Conservation (phyloP, 768 basidiomycete genomes). For the Boletus pseudo-olivaceus region DNA sequence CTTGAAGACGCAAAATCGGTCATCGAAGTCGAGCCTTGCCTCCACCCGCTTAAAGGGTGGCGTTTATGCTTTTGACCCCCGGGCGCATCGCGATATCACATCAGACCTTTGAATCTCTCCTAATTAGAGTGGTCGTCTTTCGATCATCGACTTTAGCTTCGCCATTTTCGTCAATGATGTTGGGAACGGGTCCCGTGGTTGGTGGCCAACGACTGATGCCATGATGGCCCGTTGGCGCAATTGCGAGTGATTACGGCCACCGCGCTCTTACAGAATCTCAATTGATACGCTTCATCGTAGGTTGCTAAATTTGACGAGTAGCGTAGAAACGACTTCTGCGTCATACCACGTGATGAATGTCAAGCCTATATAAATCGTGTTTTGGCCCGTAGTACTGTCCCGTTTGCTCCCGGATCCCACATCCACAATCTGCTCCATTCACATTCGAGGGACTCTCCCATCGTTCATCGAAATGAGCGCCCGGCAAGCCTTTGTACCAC, state of each 20-base stretch:
- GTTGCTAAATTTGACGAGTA: not conserved
- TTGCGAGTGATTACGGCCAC: not conserved
- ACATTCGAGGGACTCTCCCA: no score
- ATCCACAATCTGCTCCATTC: not conserved
- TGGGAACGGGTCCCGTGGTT: not conserved
- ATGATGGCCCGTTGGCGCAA: no score
- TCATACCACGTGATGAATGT: constrained; percentile 12
- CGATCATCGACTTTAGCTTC: not conserved
- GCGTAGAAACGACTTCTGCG: not conserved
- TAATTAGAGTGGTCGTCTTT: not conserved
- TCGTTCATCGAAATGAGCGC: constrained; percentile 21
- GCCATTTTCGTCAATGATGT: not conserved
- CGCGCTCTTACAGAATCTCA: not conserved
- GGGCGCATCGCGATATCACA: not conserved
- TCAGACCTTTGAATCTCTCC: not conserved
- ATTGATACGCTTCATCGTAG: not conserved
- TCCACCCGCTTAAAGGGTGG: no score
- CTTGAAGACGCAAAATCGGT: not conserved
- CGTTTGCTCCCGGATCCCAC: not conserved
- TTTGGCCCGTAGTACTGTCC: not conserved
- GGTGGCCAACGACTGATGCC: not conserved
- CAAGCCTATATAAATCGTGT: constrained; percentile 3
- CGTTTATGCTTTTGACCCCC: no score
- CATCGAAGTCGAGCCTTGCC: not conserved
- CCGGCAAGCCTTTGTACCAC: constrained; percentile 25